These are phyloP conservation scores for Marchantia paleacea DNA, from an alignment of 225 moss, liverwort and hornwort species.

Conservation along the genomic window DNA sequence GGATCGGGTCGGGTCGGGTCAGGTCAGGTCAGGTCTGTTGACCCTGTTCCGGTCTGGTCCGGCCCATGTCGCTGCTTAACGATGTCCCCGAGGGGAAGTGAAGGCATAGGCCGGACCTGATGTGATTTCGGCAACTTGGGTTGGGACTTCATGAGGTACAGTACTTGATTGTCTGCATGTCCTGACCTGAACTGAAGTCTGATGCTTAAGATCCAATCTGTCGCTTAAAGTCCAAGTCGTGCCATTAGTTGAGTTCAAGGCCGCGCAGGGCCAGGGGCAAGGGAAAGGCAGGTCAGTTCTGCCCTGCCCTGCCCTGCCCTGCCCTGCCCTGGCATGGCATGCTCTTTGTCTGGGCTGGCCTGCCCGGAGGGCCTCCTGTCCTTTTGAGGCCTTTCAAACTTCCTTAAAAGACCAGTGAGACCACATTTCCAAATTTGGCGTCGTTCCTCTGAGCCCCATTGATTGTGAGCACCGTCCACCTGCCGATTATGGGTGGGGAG, in stretches of 20 bases:
- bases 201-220: neutral
- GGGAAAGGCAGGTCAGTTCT: neutral
- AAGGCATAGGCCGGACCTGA: neutral
- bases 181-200: neutral
- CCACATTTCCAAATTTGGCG: slow-evolving; percentile 9
- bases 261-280: neutral
- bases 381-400: slow-evolving; percentile 9
- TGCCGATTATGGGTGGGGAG: neutral
- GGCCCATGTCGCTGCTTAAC: neutral
- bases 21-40: neutral
- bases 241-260: neutral
- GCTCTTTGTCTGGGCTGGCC: neutral
- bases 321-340: neutral
- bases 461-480: neutral
- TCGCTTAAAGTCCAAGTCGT: neutral
- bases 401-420: neutral
- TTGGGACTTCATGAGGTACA: neutral
- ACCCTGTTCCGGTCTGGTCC: neutral
- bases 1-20: neutral
- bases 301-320: neutral
- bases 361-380: neutral
- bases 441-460: neutral
- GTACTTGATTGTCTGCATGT: neutral
- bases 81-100: neutral
- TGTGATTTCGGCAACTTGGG: neutral